Evolutionary conservation across 768 basidiomycete genomes (phyloP), one percentile per base, ranked within the genome.

Genomic region (Cystofilobasidium bisporidii): DNA sequence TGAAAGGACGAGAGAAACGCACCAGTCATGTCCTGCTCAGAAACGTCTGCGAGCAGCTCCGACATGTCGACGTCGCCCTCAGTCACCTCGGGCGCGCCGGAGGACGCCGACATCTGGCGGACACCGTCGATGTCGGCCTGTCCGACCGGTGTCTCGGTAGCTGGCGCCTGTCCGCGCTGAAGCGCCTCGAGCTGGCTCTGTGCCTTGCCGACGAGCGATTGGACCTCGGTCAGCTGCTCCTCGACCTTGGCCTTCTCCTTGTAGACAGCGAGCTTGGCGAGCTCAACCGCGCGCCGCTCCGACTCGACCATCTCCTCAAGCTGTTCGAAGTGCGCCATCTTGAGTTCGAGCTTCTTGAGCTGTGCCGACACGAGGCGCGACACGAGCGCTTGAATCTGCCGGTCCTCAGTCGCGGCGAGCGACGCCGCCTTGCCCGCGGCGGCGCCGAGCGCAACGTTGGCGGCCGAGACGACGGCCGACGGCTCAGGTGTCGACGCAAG

Each of bases 311-410:
- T 79, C 58, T 88, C 87, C 75, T 99, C 96, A 66, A 99, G 80
- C 76, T 90, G 87, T 75, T 97, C 96, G 73, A 98, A 97, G 76
- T 93, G 89, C 1, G 83, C 79, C 85, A 92, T 89, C 81, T 99
- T 98, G 63, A 94, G 80, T 74, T 97, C 93, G 43, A 98, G 84
- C 77, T 98, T 98, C 38, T 75, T 76, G 32, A 79, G 58, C 82
- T 89, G 72, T 83, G 81, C 68, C 82, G 89, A 87, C 78, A 99
- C 88, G 67, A 99, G 82, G 43, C 85, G 73, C 0, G 77, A 83
- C 3, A 90, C 84, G 57, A 98, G 84, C 67, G 83, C 80, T 41
- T 86, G 84, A 65, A 99, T 89, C 68, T 89, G 86, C 0, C 80
- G 76, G 71, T 94, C 88, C 77, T 96, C 93, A 0, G 88, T 85